These are phyloP conservation scores for Petunia axillaris DNA, from an alignment of 257 asterid species.

Conservation along the genomic window DNA sequence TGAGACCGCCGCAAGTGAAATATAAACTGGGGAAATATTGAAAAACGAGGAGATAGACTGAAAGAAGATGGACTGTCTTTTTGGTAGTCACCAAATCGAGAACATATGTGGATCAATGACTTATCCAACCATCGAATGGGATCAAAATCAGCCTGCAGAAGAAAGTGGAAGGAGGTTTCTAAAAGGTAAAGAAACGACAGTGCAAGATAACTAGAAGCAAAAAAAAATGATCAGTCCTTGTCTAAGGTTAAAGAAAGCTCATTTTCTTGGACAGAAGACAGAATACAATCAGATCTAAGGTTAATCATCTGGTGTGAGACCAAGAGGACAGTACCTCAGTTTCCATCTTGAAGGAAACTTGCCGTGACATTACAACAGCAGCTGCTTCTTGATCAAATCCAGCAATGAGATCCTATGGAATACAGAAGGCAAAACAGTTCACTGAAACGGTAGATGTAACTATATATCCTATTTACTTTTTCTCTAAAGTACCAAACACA, in stretches of 20 bases:
- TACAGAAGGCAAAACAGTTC: constrained; percentile 18
- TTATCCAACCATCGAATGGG: constrained; percentile 98
- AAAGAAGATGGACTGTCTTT: constrained; percentile 93
- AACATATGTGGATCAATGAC: constrained; percentile 90
- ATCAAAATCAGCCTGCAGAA: constrained; percentile 94
- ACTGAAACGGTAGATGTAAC: neutral
- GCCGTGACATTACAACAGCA: constrained; percentile 94
- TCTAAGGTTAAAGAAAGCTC: constrained; percentile 3
- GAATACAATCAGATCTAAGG: constrained; percentile 9
- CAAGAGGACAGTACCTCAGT: constrained; percentile 64
- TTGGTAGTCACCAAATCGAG: constrained; percentile 95
- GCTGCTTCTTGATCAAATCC: constrained; percentile 99
- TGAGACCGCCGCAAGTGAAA: constrained; percentile 95
- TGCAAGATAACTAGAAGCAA: neutral
- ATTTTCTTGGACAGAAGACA: constrained; percentile 16
- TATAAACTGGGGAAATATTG: constrained; percentile 96
- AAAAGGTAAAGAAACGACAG: constrained; percentile 13
- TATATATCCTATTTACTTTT: neutral
- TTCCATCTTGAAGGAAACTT: constrained; percentile 95
- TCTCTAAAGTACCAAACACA: neutral
- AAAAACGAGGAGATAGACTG: constrained; percentile 80
- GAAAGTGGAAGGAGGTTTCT: constrained; percentile 5
- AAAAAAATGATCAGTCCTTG: neutral
- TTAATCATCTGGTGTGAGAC: constrained; percentile 25
- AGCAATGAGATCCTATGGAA: constrained; percentile 79